phyloP scores from a whole-genome alignment of 495 filamentous ascomycete genomes.

The Neurospora sublineolata region DNA sequence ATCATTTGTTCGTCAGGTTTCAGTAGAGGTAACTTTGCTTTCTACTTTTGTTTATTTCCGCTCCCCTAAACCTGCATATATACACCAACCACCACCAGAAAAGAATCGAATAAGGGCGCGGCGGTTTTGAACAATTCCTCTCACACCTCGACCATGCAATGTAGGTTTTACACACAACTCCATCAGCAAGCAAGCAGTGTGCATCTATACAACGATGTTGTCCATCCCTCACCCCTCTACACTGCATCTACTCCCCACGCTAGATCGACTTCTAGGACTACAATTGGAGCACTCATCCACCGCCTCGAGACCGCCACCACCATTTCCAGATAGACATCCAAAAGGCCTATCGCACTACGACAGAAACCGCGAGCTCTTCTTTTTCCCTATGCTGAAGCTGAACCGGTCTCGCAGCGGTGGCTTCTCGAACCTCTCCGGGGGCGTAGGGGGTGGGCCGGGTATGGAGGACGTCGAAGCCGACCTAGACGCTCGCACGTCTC shows the following conservation, averaged over 20 bases:
- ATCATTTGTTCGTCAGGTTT: not conserved
- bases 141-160: not conserved
- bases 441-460: not conserved
- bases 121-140: not conserved
- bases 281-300: not conserved
- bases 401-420: slow-evolving; percentile 38
- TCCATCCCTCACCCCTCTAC: not conserved
- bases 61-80: not conserved
- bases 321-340: not conserved
- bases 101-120: not conserved
- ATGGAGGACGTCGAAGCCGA: not conserved
- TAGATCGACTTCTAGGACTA: not conserved
- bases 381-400: slow-evolving; percentile 46
- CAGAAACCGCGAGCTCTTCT: slow-evolving; percentile 43
- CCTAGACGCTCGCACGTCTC: not conserved
- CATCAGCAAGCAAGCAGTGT: not conserved
- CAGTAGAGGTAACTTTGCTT: not conserved
- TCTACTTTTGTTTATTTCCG: not conserved
- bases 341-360: slow-evolving; percentile 11
- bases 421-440: slow-evolving; percentile 3
- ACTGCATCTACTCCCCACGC: not conserved
- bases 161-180: not conserved
- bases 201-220: not conserved
- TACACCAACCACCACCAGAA: not conserved
- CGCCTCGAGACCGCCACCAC: not conserved